Base-by-base conservation (phyloP, 768 basidiomycete genomes). In the Hygrophorus pudorinus region DNA sequence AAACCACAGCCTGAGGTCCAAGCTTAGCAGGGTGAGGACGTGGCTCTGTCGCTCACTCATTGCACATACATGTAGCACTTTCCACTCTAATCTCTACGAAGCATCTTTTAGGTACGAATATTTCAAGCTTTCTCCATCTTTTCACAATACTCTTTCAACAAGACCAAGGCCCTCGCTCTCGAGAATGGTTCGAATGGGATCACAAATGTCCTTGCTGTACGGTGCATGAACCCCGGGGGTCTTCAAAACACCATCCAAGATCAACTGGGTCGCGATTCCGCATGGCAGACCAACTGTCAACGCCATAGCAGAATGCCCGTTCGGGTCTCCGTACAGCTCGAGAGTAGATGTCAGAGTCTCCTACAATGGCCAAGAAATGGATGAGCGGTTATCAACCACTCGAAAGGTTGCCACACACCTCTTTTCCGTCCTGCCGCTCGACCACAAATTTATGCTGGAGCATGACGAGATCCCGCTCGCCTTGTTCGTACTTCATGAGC, bases 391-490 rank as follows among this genome's bases (percentile, higher is more conserved):
- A n/a, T n/a, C 21, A 32, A 10, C n/a, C n/a, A 28, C 32, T n/a
- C 10, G 48, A 13, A 16, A 1, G 29, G 30, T n/a, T 4, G 9
- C 29, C 37, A 53, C 74, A 41, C 48, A 81, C 83, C 65, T 75
- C 67, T 38, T 65, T 73, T 38, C 94, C 92, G 56, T 97, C 89
- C 28, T 75, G 71, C 76, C 85, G 86, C 59, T 92, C 81, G 30
- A 98, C 81, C 53, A 89, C 66, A 59, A 99, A 98, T 70, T 93
- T 94, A 76, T 99, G 94, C 66, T 97, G 94, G 43, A 99, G 79
- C 81, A 98, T 89, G 48, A 99, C 88, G 48, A 98, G 77, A 63
- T 99, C 94, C 9, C 89, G 82, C 65, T 98, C 92, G 50, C 88
- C 89, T 38, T 71, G 65, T 50, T 81, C 85, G 65, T 94, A 97